phyloP scores from a whole-genome alignment of 345 rosid species.

The Euphorbia tirucalli region DNA sequence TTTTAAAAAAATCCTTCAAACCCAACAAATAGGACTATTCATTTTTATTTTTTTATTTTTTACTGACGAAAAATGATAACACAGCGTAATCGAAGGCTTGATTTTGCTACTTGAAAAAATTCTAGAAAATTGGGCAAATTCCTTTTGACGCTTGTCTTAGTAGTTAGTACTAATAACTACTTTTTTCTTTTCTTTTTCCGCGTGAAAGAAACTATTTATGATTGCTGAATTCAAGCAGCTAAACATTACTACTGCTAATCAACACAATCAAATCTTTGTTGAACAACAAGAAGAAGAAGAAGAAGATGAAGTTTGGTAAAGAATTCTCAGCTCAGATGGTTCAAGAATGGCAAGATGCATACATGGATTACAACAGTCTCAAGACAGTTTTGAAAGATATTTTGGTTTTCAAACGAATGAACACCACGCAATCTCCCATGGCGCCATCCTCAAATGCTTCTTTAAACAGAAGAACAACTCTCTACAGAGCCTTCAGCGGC shows the following conservation, averaged over 20 bases:
- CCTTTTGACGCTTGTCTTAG: no score
- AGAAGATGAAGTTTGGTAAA: conserved; percentile 75
- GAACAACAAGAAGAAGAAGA: no score
- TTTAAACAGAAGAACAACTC: conserved; percentile 37
- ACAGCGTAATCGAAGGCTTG: background rate
- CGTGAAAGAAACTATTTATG: no score
- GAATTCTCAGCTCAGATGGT: conserved; percentile 71
- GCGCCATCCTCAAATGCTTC: conserved; percentile 14
- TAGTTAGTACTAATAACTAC: no score
- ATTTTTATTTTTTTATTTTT: no score
- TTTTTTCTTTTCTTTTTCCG: no score
- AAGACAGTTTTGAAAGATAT: conserved; percentile 53
- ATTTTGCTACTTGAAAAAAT: background rate
- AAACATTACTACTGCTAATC: background rate
- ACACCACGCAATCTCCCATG: conserved; percentile 13
- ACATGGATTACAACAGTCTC: conserved; percentile 69
- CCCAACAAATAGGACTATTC: no score
- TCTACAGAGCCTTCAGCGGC: conserved; percentile 84
- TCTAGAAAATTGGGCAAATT: no score
- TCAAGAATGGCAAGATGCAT: conserved; percentile 84
- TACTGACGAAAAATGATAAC: no score
- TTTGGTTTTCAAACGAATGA: conserved; percentile 24
- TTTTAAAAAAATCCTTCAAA: no score
- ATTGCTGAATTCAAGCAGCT: no score
- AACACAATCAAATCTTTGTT: background rate